Evolutionary conservation across 345 rosid genomes (phyloP).

Genomic region (Brassica carinata): DNA sequence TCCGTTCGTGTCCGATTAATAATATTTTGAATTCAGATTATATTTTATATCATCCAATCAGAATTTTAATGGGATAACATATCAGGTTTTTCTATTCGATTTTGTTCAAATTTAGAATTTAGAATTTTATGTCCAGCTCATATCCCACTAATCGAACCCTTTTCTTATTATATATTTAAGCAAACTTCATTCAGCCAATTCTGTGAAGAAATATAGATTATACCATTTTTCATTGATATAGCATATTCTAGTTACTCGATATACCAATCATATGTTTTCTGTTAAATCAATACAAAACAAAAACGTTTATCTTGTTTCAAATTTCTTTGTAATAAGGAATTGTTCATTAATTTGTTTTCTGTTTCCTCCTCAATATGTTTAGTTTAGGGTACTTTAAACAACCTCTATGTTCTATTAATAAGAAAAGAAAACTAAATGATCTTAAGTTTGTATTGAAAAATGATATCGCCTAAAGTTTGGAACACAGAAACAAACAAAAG

Average conservation of each 20-base stretch:
- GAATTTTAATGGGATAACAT: too few species aligned
- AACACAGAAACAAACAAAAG: slow-evolving; percentile 4
- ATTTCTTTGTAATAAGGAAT: background rate
- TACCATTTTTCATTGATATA: background rate
- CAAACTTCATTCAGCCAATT: too few species aligned
- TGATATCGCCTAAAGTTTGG: slow-evolving; percentile 20
- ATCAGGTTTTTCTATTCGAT: too few species aligned
- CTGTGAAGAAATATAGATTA: too few species aligned
- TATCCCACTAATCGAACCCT: too few species aligned
- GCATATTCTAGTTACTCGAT: background rate
- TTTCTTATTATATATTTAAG: too few species aligned
- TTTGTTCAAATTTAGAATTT: too few species aligned
- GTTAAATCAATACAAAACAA: background rate
- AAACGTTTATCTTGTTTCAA: background rate
- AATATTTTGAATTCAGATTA: too few species aligned
- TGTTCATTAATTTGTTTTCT: background rate
- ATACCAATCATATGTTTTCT: background rate
- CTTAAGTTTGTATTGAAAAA: background rate
- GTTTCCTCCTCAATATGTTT: background rate
- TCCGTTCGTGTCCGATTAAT: too few species aligned
- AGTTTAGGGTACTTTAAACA: slow-evolving; percentile 16
- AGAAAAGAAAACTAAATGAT: background rate
- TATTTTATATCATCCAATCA: too few species aligned
- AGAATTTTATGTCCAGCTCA: too few species aligned
- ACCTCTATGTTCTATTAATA: slow-evolving; percentile 30